Conservation (phyloP, 179 eudicot species). For the Corrigiola litoralis region DNA sequence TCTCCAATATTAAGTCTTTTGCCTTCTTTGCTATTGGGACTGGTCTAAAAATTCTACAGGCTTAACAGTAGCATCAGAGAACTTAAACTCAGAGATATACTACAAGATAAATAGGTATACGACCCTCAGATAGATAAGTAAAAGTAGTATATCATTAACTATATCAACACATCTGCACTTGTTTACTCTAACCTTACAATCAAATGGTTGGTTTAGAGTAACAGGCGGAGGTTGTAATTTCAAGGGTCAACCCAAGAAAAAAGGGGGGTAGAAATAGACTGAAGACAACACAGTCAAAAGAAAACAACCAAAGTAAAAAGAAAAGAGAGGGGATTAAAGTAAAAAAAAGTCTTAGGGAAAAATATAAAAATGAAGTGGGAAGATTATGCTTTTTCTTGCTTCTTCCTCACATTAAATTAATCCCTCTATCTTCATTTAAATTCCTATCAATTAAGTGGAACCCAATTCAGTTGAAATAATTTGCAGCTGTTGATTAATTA, state of each 20-base stretch:
- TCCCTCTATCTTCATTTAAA: conserved; percentile 12
- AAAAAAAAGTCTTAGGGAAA: conserved; percentile 8
- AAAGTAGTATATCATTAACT: conserved; percentile 20
- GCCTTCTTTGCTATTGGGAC: too few species aligned
- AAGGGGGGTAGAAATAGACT: neutral
- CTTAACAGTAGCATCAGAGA: too few species aligned
- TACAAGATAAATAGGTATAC: neutral
- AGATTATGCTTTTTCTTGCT: conserved; percentile 5
- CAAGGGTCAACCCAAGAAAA: conserved; percentile 13
- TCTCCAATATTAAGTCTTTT: too few species aligned
- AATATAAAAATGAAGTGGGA: neutral
- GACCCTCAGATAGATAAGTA: neutral
- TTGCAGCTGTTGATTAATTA: neutral
- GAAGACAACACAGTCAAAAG: conserved; percentile 19
- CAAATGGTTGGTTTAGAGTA: conserved; percentile 28
- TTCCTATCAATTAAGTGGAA: conserved; percentile 8
- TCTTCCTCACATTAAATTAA: conserved; percentile 16
- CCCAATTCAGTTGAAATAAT: conserved; percentile 13
- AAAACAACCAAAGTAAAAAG: conserved; percentile 18
- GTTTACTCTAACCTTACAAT: conserved; percentile 28
- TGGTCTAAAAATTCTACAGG: too few species aligned
- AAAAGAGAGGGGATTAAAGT: conserved; percentile 4
- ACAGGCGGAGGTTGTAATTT: conserved; percentile 44
- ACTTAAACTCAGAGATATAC: neutral
- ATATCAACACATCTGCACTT: conserved; percentile 34